phyloP scores from a whole-genome alignment of 306 rosid genomes.

The Malus orientalis region DNA sequence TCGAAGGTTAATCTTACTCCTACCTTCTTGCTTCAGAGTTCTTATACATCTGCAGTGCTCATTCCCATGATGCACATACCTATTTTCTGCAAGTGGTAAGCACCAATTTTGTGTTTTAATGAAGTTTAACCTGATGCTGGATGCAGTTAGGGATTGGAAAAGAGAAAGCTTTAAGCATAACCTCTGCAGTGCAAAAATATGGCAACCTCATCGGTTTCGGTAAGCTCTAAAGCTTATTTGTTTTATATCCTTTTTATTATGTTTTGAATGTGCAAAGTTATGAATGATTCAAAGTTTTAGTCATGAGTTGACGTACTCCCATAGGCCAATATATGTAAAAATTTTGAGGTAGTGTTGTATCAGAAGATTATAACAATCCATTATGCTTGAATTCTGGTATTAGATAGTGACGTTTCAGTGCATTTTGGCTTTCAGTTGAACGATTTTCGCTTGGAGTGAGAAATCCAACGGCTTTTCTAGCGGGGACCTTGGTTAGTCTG shows the following conservation, averaged over 20 bases:
- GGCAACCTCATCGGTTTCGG: slow-evolving; percentile 65
- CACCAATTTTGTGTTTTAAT: background rate
- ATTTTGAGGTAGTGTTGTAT: background rate
- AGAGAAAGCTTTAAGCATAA: slow-evolving; percentile 46
- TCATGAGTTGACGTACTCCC: background rate
- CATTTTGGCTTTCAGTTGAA: slow-evolving; percentile 42
- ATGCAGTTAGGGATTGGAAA: slow-evolving; percentile 54
- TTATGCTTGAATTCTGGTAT: slow-evolving; percentile 3
- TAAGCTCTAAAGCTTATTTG: slow-evolving; percentile 19
- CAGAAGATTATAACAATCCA: background rate
- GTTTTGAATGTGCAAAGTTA: background rate
- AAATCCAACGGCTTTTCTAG: slow-evolving; percentile 55
- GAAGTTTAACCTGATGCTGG: slow-evolving; percentile 3
- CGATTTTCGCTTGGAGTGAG: slow-evolving; percentile 61
- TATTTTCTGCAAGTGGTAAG: background rate
- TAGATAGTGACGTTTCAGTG: slow-evolving; percentile 12
- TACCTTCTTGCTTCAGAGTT: slow-evolving; percentile 4
- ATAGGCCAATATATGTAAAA: background rate
- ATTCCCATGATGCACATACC: background rate
- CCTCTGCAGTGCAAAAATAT: slow-evolving; percentile 43
- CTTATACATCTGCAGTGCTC: background rate
- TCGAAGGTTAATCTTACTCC: slow-evolving; percentile 38
- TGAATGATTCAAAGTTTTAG: background rate
- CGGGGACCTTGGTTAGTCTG: slow-evolving; percentile 54
- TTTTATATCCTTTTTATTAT: background rate